Conservation (phyloP, 139 green algal species). For the Coelastrella sp. region DNA sequence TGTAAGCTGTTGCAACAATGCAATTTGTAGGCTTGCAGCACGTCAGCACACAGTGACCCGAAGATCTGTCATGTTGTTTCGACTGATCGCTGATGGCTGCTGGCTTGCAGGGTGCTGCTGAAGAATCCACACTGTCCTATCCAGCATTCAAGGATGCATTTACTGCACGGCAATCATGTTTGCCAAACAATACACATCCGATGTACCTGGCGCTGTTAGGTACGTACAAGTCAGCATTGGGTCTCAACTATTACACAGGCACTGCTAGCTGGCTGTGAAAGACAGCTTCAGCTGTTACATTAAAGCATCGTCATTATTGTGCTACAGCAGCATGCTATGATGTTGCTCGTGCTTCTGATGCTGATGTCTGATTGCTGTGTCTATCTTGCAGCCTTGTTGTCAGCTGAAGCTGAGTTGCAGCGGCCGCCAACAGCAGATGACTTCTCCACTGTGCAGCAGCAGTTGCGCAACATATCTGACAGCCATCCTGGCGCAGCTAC, state of each 20-base stretch:
- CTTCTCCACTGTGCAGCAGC: slow-evolving; percentile 36
- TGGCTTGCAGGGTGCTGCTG: not conserved
- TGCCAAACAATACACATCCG: not conserved
- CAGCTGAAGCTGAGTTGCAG: not conserved
- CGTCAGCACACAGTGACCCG: too few relatives aligned
- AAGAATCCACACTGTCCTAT: not conserved
- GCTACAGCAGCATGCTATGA: not conserved
- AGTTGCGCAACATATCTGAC: slow-evolving; percentile 15
- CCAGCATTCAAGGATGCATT: not conserved
- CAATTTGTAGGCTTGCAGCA: too few relatives aligned
- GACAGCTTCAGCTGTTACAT: too few relatives aligned
- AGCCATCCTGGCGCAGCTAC: not conserved
- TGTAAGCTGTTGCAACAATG: too few relatives aligned
- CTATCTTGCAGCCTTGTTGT: not conserved
- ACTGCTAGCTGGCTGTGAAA: too few relatives aligned
- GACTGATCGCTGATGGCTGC: too few relatives aligned
- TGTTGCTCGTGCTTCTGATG: not conserved
- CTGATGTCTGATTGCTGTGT: not conserved
- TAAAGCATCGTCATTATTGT: too few relatives aligned
- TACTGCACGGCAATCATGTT: too few relatives aligned
- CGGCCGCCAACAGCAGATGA: slow-evolving; percentile 2
- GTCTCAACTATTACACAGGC: too few relatives aligned
- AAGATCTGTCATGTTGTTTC: too few relatives aligned
- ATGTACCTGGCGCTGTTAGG: not conserved
- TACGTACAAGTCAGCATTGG: too few relatives aligned